These are phyloP conservation scores for Cercospora sp. DNA, from an alignment of 2,329 filamentous ascomycete species.

Conservation along the genomic window DNA sequence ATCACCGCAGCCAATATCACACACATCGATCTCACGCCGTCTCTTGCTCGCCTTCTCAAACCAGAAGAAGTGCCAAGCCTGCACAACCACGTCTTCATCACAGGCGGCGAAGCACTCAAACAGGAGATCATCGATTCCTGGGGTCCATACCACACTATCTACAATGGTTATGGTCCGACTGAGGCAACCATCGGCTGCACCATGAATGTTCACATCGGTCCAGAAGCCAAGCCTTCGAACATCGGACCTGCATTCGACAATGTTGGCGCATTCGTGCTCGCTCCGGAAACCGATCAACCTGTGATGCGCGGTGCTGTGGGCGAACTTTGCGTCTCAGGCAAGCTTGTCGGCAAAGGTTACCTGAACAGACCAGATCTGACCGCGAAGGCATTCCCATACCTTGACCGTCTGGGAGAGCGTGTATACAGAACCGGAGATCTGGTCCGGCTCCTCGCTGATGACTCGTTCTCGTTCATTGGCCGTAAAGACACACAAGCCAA, in stretches of 20 bases:
- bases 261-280: conserved; percentile 78
- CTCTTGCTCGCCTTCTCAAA: conserved; percentile 73
- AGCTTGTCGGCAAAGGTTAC: conserved; percentile 86
- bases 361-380: conserved; percentile 79
- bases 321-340: conserved; percentile 84
- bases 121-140: conserved; percentile 86
- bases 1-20: conserved; percentile 75
- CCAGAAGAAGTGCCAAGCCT: conserved; percentile 79
- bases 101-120: conserved; percentile 82
- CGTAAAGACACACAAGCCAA: conserved; percentile 91
- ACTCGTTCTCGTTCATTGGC: conserved; percentile 82
- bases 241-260: conserved; percentile 87
- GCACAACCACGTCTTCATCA: conserved; percentile 85
- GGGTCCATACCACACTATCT: conserved; percentile 77
- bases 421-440: conserved; percentile 89
- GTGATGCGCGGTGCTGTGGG: conserved; percentile 78
- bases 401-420: conserved; percentile 49
- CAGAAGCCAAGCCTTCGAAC: conserved; percentile 78
- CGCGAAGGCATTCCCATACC: conserved; percentile 68
- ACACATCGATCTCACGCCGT: conserved; percentile 89
- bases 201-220: conserved; percentile 78
- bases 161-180: conserved; percentile 88
- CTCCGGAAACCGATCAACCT: conserved; percentile 66
- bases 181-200: conserved; percentile 92
- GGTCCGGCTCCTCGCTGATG: conserved; percentile 76